Conservation (phyloP, 257 asterid genomes). For the Verbascum thapsus region DNA sequence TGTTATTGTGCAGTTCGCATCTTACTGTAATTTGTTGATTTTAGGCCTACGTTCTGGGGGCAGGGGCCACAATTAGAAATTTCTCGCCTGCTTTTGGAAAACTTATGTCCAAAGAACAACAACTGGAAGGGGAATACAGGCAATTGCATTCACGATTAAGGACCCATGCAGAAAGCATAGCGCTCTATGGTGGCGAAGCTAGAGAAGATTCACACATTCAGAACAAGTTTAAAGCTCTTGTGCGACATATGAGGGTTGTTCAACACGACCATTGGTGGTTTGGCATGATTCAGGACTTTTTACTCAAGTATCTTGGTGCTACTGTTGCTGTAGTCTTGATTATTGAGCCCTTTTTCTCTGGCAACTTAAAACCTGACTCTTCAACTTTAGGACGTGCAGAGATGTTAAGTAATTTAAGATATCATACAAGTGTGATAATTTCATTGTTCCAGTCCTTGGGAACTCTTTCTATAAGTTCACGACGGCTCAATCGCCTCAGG, state of each 20-base stretch:
- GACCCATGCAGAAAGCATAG: constrained; percentile 99
- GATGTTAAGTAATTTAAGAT: constrained; percentile 98
- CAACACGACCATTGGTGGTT: constrained; percentile 99
- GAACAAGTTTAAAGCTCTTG: constrained; percentile 75
- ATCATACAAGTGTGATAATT: constrained; percentile 95
- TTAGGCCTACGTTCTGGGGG: constrained; percentile 97
- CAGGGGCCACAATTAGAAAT: constrained; percentile 81
- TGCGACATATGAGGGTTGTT: constrained; percentile 83
- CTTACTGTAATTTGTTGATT: constrained; percentile 35
- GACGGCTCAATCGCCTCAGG: constrained; percentile 97
- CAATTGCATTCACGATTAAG: constrained; percentile 95
- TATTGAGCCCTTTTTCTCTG: constrained; percentile 97
- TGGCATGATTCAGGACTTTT: constrained; percentile 99
- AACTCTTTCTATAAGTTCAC: constrained; percentile 93
- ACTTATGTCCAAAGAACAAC: constrained; percentile 91
- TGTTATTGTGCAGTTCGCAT: constrained; percentile 21
- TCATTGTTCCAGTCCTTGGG: constrained; percentile 95
- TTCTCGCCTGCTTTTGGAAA: constrained; percentile 95
- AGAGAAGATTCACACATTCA: constrained; percentile 94
- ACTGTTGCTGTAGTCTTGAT: constrained; percentile 98
- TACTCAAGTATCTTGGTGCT: constrained; percentile 97
- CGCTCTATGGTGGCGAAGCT: constrained; percentile 92
- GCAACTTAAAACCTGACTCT: constrained; percentile 82
- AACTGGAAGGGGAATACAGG: constrained; percentile 97
- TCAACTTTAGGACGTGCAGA: constrained; percentile 99